These are phyloP conservation scores for Stenocarpella maydis DNA, from an alignment of 2,329 filamentous ascomycete genomes.

Conservation along the genomic window DNA sequence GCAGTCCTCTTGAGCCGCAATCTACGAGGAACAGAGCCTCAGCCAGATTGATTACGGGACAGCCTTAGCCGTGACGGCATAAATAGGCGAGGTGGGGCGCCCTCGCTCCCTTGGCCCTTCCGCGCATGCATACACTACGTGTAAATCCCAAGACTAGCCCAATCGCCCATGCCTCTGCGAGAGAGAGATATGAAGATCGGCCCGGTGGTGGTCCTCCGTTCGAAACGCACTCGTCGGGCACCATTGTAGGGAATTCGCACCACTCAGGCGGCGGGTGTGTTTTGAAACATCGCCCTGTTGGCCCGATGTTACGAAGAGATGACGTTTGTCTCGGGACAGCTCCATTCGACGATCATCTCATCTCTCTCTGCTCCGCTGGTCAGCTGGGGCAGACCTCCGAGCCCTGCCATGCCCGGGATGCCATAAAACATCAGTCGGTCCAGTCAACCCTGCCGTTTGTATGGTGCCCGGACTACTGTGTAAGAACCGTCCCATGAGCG, in stretches of 20 bases:
- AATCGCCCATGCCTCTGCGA: constrained; percentile 1
- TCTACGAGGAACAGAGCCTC: constrained; percentile 24
- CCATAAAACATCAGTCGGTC: constrained; percentile 12
- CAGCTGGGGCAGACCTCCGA: neutral
- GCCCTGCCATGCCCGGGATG: neutral
- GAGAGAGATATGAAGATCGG: constrained; percentile 8
- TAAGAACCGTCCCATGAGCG: neutral
- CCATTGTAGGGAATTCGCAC: neutral
- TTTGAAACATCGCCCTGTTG: constrained; percentile 27
- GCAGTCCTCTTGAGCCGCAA: constrained; percentile 1
- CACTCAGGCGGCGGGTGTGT: constrained; percentile 13
- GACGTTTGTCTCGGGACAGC: constrained; percentile 19
- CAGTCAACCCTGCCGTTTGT: neutral
- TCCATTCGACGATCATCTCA: neutral
- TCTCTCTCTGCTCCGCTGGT: neutral
- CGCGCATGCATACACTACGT: constrained; percentile 18
- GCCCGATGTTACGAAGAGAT: constrained; percentile 22
- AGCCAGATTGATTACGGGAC: constrained; percentile 16
- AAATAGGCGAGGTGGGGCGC: neutral
- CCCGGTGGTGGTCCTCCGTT: constrained; percentile 16
- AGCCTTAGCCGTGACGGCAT: constrained; percentile 18
- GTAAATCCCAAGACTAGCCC: constrained; percentile 15
- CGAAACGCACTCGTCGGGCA: constrained; percentile 20
- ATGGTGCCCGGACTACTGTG: neutral
- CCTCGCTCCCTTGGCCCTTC: neutral